Percentiles rank a stretch among this genome's conserved stretches.
phyloP scores from a whole-genome alignment of 345 rosid species.

The Gossypioides kirkii region DNA sequence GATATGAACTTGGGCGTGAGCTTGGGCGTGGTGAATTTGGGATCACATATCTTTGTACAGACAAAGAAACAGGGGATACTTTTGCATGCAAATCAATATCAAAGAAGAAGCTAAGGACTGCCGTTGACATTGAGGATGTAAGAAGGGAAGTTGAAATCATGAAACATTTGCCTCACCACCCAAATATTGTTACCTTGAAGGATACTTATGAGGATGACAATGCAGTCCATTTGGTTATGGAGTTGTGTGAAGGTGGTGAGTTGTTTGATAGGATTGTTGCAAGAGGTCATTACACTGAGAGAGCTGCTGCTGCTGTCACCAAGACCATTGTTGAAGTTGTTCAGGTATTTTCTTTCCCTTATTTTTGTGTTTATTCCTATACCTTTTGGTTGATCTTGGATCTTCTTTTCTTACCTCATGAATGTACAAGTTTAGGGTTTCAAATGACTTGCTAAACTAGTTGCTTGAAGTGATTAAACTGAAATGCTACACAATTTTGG shows the following conservation, averaged over 20 bases:
- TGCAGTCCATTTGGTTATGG: conserved; percentile 6
- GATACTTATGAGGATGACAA: background rate
- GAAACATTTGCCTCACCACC: conserved; percentile 20
- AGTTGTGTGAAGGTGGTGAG: conserved; percentile 8
- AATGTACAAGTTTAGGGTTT: background rate
- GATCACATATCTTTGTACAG: conserved; percentile 77
- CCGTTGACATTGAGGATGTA: conserved; percentile 91
- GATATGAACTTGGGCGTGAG: conserved; percentile 79
- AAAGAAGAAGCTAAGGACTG: conserved; percentile 93
- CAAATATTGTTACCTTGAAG: background rate
- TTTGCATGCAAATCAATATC: conserved; percentile 87
- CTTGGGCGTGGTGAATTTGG: conserved; percentile 99
- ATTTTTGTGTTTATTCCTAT: background rate
- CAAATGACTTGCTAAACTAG: background rate
- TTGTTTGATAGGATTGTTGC: conserved; percentile 43
- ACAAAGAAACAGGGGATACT: conserved; percentile 42
- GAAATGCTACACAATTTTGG: background rate
- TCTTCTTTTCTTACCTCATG: background rate
- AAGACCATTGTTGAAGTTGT: conserved; percentile 32
- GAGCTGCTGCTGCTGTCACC: conserved; percentile 90
- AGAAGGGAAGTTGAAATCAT: conserved; percentile 96
- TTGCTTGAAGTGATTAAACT: background rate
- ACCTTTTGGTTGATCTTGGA: background rate
- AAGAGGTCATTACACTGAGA: conserved; percentile 92
- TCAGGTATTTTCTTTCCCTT: conserved; percentile 44